phyloP scores from a whole-genome alignment of 2,329 filamentous ascomycete species.

The Fusarium torulosum region DNA sequence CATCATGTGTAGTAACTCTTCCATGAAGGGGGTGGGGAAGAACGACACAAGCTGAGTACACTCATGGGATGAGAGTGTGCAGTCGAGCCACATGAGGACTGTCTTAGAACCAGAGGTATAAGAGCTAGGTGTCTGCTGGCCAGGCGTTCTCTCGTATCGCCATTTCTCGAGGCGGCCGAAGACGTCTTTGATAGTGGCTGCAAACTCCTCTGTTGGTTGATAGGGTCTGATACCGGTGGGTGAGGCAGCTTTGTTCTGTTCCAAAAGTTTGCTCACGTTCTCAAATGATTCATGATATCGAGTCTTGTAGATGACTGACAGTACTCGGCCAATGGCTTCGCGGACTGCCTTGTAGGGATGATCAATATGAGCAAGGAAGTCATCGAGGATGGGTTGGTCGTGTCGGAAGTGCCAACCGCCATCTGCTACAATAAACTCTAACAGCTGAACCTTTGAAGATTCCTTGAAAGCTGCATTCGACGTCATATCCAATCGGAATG shows the following conservation, averaged over 20 bases:
- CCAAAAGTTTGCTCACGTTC: constrained; percentile 79
- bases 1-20: constrained; percentile 99
- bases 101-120: constrained; percentile 98
- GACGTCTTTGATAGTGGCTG: constrained; percentile 76
- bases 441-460: constrained; percentile 91
- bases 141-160: constrained; percentile 85
- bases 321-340: constrained; percentile 90
- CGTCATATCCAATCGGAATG: constrained; percentile 91
- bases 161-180: constrained; percentile 87
- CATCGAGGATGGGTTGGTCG: constrained; percentile 86
- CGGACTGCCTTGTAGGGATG: constrained; percentile 98
- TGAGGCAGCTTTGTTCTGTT: constrained; percentile 81
- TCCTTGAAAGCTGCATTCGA: constrained; percentile 99
- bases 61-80: constrained; percentile 89
- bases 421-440: constrained; percentile 89
- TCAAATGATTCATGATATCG: constrained; percentile 95
- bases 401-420: constrained; percentile 96
- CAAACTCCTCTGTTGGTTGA: constrained; percentile 79
- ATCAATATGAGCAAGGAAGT: constrained; percentile 92
- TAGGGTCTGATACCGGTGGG: constrained; percentile 90
- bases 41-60: constrained; percentile 92
- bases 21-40: constrained; percentile 90
- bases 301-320: constrained; percentile 89
- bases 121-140: constrained; percentile 91
- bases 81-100: constrained; percentile 93